Evolutionary conservation across 2,329 filamentous ascomycete genomes (phyloP), one percentile per base, ranked within the genome.

Genomic region (Fusarium nurragi): DNA sequence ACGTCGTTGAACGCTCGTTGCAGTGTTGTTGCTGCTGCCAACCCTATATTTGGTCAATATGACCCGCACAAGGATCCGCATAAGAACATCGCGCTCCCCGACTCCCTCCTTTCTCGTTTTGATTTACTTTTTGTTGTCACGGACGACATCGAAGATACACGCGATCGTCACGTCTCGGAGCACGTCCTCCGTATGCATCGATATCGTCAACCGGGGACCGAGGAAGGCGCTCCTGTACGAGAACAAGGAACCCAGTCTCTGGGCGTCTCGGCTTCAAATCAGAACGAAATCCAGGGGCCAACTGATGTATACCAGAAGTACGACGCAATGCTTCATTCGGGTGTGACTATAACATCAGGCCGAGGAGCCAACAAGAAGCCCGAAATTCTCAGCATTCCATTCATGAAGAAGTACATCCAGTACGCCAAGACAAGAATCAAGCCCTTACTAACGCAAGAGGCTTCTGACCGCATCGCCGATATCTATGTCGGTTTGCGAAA

Each of bases 391-490:
- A 97, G 92, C 79, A 97, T 99, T 60, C 92, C 94, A 0, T 99
- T 99, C 79, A 93, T 99, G 83, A 99, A 99, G 82, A 99, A 99
- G 80, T 99, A 97, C 77, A 96, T 99, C 41, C 95, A 99, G 75
- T 99, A 99, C 77, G 93, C 95, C 66, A 99, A 99, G 81, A 91
- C 87, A 32, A 85, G 95, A 74, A 86, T 97, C 73, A 96, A 93
- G 84, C 95, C 95, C 0, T 83, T 97, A 37, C 82, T 99, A 62
- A 97, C 94, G 0, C 93, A 95, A 74, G 93, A 93, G 40, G 94
- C 95, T 7, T 92, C 93, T 12, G 93, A 97, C 70, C 92, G 96
- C 65, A 97, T 99, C 73, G 89, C 94, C 34, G 87, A 92, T 28
- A 91, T 94, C 16, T 99, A 98, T 76, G 95, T 96, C 32, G 91